Evolutionary conservation across 805 yeast species (phyloP).

Genomic region (Kuraishia hungarica): DNA sequence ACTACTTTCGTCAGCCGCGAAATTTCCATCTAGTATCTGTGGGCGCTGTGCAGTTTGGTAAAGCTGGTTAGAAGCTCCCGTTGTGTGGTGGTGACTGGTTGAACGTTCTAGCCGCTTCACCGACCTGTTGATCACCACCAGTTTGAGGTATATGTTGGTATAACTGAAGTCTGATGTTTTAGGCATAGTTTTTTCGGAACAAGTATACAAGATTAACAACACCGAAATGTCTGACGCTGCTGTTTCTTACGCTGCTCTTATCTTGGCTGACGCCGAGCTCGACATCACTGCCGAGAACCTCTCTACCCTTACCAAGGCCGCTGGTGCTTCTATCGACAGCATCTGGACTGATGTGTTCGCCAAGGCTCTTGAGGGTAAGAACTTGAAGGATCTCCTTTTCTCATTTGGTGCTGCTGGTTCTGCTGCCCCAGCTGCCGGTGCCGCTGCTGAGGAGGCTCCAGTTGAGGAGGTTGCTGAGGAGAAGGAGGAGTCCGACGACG

Average conservation of each 20-base stretch:
- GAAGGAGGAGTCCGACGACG: constrained; percentile 58
- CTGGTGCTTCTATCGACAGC: constrained; percentile 72
- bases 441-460: constrained; percentile 57
- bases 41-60: not conserved
- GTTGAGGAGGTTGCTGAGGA: constrained; percentile 48
- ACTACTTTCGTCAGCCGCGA: not conserved
- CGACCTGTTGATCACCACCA: not conserved
- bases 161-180: not conserved
- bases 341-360: constrained; percentile 87
- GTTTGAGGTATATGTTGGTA: not conserved
- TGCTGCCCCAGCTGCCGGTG: constrained; percentile 64
- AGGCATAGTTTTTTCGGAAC: not conserved
- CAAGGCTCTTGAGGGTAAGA: constrained; percentile 78
- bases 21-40: not conserved
- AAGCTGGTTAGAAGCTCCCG: not conserved
- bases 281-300: constrained; percentile 82
- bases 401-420: constrained; percentile 66
- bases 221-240: constrained; percentile 82
- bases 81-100: not conserved
- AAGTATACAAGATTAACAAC: not conserved
- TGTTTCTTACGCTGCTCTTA: constrained; percentile 96
- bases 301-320: constrained; percentile 68
- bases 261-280: constrained; percentile 94
- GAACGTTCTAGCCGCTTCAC: not conserved
- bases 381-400: constrained; percentile 65